Percentiles rank a stretch among this genome's conserved stretches.
phyloP scores from a whole-genome alignment of 1,284 basidiomycete genomes.

The Gymnopus androsaceus region DNA sequence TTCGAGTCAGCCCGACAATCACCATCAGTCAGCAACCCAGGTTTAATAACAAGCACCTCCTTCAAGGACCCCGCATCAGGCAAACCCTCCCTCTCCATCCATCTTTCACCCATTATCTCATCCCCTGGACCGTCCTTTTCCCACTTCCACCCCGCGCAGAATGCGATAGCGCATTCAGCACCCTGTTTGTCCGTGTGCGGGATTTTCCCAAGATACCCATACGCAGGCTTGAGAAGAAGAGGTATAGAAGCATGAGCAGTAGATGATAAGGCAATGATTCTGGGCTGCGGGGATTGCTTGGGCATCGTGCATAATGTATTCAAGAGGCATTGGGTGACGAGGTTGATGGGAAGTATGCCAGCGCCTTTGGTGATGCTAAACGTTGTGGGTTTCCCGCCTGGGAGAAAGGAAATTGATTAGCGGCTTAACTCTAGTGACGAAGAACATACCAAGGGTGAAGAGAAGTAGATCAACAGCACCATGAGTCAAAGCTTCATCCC shows the following conservation, averaged over 20 bases:
- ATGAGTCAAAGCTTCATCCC: conserved; percentile 40
- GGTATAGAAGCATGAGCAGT: conserved; percentile 51
- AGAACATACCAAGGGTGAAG: conserved; percentile 51
- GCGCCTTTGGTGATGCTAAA: conserved; percentile 47
- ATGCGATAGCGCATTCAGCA: conserved; percentile 40
- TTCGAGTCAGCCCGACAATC: conserved; percentile 48
- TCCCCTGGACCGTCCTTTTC: conserved; percentile 36
- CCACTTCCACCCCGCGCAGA: conserved; percentile 45
- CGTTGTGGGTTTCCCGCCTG: too few species aligned
- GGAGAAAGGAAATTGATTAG: too few species aligned
- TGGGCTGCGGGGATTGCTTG: conserved; percentile 36
- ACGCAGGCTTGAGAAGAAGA: conserved; percentile 43
- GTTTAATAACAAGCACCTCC: conserved; percentile 50
- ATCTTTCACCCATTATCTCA: conserved; percentile 43
- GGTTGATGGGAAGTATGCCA: conserved; percentile 45
- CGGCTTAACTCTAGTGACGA: neutral
- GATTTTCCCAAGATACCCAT: conserved; percentile 34
- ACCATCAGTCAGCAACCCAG: conserved; percentile 60
- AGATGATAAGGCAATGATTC: conserved; percentile 54
- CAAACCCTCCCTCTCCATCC: conserved; percentile 41
- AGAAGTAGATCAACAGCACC: conserved; percentile 45
- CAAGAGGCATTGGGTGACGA: conserved; percentile 51
- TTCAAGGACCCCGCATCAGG: conserved; percentile 44
- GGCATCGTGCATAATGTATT: conserved; percentile 52
- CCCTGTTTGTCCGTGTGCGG: conserved; percentile 53